Conservation (phyloP, 257 asterid genomes). For the Solanum rostratum region DNA sequence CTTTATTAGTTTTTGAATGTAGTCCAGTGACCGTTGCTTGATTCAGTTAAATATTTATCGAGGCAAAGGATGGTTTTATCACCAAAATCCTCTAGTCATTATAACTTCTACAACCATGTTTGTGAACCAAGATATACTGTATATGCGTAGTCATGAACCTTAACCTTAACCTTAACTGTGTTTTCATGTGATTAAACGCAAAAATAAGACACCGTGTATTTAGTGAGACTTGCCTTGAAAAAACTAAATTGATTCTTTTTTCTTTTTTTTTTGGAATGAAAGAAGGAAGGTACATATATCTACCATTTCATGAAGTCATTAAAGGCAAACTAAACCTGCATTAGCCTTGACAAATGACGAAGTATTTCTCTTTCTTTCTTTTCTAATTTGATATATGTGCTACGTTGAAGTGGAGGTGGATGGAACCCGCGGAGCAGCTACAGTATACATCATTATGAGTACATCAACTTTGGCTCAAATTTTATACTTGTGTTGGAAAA, state of each 20-base stretch:
- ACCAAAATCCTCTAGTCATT: background rate
- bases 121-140: no score
- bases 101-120: no score
- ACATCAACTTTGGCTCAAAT: no score
- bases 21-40: background rate
- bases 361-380: no score
- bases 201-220: background rate
- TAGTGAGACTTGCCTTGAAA: no score
- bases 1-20: background rate
- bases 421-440: no score
- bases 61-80: background rate
- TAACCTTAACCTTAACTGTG: background rate
- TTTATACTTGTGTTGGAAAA: no score
- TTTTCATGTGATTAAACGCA: background rate
- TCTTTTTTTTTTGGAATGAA: background rate
- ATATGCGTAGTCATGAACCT: background rate
- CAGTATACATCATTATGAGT: no score
- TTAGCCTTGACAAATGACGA: background rate
- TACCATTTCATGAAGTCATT: background rate
- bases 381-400: no score
- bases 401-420: no score
- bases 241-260: background rate
- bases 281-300: background rate
- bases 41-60: background rate
- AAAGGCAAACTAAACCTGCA: background rate